Conservation (phyloP, 176 grass and related monocot species). For the Oryza officinalis region DNA sequence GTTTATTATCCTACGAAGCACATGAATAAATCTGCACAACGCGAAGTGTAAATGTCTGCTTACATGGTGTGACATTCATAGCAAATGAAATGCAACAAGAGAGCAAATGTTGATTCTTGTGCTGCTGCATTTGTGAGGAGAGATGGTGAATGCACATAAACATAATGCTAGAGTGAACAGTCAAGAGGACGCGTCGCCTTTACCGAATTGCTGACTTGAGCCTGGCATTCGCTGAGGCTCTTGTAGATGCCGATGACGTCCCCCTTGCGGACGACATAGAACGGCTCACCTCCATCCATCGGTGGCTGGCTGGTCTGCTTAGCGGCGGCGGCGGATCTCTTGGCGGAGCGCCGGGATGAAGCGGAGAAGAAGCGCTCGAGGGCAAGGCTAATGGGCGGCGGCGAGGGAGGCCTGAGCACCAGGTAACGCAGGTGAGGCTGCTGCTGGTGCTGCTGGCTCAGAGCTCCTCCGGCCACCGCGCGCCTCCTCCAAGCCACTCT, state of each 20-base stretch:
- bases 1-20: not conserved
- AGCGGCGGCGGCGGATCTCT: slow-evolving; percentile 25
- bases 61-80: too few species aligned
- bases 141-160: not conserved
- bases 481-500: slow-evolving; percentile 37
- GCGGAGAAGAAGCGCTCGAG: slow-evolving; percentile 29
- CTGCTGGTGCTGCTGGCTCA: not conserved
- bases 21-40: not conserved
- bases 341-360: slow-evolving; percentile 32
- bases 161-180: not conserved
- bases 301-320: slow-evolving; percentile 19
- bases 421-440: slow-evolving; percentile 1
- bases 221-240: slow-evolving; percentile 71
- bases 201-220: slow-evolving; percentile 84
- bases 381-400: not conserved
- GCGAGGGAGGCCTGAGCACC: slow-evolving; percentile 12
- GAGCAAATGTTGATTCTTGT: too few species aligned
- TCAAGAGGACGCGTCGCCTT: not conserved
- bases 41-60: too few species aligned
- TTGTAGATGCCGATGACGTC: slow-evolving; percentile 66
- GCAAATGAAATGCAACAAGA: too few species aligned
- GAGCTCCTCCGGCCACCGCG: not conserved
- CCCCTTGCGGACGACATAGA: slow-evolving; percentile 83
- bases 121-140: not conserved
- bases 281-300: slow-evolving; percentile 49